These are phyloP conservation scores for Ganoderma sinense DNA, from an alignment of 1,284 basidiomycete species.

Conservation along the genomic window DNA sequence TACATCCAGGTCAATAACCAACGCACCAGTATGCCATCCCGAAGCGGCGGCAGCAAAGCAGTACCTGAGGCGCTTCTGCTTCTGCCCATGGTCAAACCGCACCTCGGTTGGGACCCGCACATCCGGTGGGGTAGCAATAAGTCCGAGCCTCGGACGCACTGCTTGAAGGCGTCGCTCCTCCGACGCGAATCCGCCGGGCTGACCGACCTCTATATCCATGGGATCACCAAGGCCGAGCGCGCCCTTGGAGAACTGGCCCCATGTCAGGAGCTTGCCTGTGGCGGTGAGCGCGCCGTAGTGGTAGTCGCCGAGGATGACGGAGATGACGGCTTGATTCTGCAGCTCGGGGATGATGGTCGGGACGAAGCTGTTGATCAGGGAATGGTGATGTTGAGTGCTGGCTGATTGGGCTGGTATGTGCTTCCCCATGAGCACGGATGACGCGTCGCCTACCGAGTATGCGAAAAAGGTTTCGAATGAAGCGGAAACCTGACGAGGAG, in stretches of 20 bases:
- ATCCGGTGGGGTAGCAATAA: conserved; percentile 47
- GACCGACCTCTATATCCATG: conserved; percentile 51
- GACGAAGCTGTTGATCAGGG: conserved; percentile 32
- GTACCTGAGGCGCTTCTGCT: conserved; percentile 62
- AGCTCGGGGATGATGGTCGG: conserved; percentile 75
- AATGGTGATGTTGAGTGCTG: background rate
- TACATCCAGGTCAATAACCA: conserved; percentile 83
- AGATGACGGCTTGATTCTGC: conserved; percentile 80
- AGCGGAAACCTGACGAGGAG: conserved; percentile 75
- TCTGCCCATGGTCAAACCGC: conserved; percentile 65
- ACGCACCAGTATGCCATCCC: conserved; percentile 89
- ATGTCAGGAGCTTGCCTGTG: conserved; percentile 80
- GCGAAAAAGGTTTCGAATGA: conserved; percentile 83
- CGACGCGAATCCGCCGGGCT: conserved; percentile 66
- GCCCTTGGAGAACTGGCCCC: conserved; percentile 83
- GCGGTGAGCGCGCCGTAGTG: conserved; percentile 87
- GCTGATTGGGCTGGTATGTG: conserved; percentile 45
- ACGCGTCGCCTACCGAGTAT: conserved; percentile 76
- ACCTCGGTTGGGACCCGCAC: conserved; percentile 74
- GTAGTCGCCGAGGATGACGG: conserved; percentile 89
- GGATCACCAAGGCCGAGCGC: conserved; percentile 88
- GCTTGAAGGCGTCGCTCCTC: conserved; percentile 46
- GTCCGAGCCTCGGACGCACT: conserved; percentile 34
- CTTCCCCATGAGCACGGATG: conserved; percentile 72
- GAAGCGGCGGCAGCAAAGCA: conserved; percentile 82